phyloP scores from a whole-genome alignment of 1,284 basidiomycete genomes.

The Neolentinus lepideus region DNA sequence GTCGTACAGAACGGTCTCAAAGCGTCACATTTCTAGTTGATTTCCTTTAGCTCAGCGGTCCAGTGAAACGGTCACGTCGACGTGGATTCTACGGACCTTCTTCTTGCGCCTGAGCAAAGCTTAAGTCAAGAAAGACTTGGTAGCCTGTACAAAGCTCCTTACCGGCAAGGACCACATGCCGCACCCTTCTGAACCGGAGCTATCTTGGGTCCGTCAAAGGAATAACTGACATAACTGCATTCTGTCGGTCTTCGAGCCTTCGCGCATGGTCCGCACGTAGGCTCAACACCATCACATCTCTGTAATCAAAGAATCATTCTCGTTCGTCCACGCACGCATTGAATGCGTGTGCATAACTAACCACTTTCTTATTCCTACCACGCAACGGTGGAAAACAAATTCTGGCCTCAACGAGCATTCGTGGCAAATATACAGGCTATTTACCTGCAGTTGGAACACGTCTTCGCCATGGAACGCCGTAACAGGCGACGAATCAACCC shows the following conservation, averaged over 20 bases:
- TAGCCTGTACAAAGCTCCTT: neutral
- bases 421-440: neutral
- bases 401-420: neutral
- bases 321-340: neutral
- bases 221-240: conserved; percentile 13
- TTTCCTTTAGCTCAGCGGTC: neutral
- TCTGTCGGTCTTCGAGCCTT: conserved; percentile 17
- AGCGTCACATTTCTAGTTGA: conserved; percentile 22
- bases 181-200: conserved; percentile 21
- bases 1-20: conserved; percentile 19
- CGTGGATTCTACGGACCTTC: conserved; percentile 12
- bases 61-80: too few species aligned
- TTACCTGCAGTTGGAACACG: neutral
- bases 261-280: conserved; percentile 19
- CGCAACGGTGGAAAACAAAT: neutral
- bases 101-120: conserved; percentile 17
- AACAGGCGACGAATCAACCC: too few species aligned
- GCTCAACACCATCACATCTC: conserved; percentile 18
- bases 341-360: neutral
- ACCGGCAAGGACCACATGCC: conserved; percentile 21
- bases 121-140: neutral
- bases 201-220: conserved; percentile 12
- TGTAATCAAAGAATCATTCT: conserved; percentile 4
- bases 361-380: neutral
- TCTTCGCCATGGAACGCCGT: neutral